Conservation (phyloP, 805 yeast genomes). For the Candida caryicola region DNA sequence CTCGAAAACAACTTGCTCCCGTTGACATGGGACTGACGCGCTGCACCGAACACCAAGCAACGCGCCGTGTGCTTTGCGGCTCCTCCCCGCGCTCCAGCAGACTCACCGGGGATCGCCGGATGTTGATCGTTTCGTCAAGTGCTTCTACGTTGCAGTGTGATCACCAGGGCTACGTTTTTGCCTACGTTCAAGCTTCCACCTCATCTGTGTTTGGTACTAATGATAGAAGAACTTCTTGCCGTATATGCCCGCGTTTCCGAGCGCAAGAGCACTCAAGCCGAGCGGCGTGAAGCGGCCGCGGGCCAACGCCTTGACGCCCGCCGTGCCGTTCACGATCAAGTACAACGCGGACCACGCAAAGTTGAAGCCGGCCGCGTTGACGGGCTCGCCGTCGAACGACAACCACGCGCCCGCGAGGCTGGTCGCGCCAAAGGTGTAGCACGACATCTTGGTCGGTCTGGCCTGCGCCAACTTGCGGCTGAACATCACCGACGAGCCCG, state of each 20-base stretch:
- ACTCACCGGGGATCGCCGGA: too few species aligned
- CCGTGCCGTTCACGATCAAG: slow-evolving; percentile 64
- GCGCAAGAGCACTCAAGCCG: slow-evolving; percentile 54
- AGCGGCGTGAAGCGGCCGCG: slow-evolving; percentile 64
- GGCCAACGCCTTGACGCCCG: slow-evolving; percentile 49
- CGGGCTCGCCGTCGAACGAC: slow-evolving; percentile 70
- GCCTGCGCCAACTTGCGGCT: slow-evolving; percentile 16
- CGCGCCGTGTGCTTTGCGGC: too few species aligned
- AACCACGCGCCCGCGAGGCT: slow-evolving; percentile 69
- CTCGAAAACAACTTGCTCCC: slow-evolving; percentile 58
- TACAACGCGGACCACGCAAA: slow-evolving; percentile 82
- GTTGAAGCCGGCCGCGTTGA: slow-evolving; percentile 77
- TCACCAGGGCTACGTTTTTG: too few species aligned
- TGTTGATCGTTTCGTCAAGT: too few species aligned
- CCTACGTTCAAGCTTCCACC: too few species aligned
- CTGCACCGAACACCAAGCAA: too few species aligned
- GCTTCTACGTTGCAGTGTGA: too few species aligned
- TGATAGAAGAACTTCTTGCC: slow-evolving; percentile 67
- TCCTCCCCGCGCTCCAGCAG: too few species aligned
- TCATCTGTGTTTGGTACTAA: slow-evolving; percentile 1
- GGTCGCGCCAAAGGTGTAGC: slow-evolving; percentile 59
- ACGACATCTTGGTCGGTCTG: slow-evolving; percentile 39
- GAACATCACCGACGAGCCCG: slow-evolving; percentile 21
- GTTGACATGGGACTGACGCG: slow-evolving; percentile 57
- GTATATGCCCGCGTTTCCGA: slow-evolving; percentile 61